phyloP scores from a whole-genome alignment of 1,284 basidiomycete species.

The Vanrija sp. region DNA sequence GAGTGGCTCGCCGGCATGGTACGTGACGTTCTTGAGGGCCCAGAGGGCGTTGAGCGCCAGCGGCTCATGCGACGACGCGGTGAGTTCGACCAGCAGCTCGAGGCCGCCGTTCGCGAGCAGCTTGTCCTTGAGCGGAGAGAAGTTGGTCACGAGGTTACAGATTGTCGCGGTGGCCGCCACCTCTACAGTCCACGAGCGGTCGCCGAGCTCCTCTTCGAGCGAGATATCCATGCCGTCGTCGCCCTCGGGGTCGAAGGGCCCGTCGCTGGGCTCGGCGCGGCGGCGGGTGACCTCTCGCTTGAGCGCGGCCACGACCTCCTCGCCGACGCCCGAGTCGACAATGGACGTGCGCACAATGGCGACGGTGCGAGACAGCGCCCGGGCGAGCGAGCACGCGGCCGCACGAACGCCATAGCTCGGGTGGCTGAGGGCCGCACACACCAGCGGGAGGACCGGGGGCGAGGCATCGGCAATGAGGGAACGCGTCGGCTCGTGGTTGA shows the following conservation, averaged over 20 bases:
- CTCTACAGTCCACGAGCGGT: conserved; percentile 67
- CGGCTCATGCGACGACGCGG: conserved; percentile 55
- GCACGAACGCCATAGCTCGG: conserved; percentile 70
- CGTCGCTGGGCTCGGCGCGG: conserved; percentile 3
- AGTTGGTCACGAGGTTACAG: conserved; percentile 80
- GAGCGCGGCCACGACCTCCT: conserved; percentile 63
- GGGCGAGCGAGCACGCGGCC: conserved; percentile 75
- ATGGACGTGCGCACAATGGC: conserved; percentile 74
- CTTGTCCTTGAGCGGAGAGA: conserved; percentile 70
- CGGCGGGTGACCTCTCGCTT: conserved; percentile 29
- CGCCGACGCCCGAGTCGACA: conserved; percentile 72
- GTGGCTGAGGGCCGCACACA: conserved; percentile 59
- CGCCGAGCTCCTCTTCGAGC: conserved; percentile 27
- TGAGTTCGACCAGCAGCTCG: conserved; percentile 59
- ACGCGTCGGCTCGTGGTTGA: conserved; percentile 67
- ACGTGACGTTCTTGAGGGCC: conserved; percentile 73
- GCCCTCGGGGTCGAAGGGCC: conserved; percentile 5
- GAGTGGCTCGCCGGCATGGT: conserved; percentile 58
- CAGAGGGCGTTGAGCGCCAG: conserved; percentile 68
- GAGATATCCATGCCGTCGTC: conserved; percentile 9
- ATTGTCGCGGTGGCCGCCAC: conserved; percentile 69
- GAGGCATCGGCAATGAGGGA: conserved; percentile 59
- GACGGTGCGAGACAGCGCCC: conserved; percentile 73
- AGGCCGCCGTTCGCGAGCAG: conserved; percentile 64
- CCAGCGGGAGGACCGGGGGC: conserved; percentile 54